These are phyloP conservation scores for Sclerotinia subarctica DNA, from an alignment of 2,329 filamentous ascomycete genomes.

Conservation along the genomic window DNA sequence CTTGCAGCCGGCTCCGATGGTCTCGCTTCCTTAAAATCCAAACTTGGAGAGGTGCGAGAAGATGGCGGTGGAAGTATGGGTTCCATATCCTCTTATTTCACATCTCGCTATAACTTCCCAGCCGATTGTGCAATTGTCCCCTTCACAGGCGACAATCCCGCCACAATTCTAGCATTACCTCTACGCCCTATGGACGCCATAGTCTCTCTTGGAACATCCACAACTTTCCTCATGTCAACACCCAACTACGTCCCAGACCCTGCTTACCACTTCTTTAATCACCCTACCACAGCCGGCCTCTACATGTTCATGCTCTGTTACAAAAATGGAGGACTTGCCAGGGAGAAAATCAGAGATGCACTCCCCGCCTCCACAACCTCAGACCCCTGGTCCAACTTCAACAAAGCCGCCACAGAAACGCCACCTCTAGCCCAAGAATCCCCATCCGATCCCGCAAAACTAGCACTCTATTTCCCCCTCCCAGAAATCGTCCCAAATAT, in stretches of 20 bases:
- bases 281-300: slow-evolving; percentile 82
- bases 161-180: slow-evolving; percentile 88
- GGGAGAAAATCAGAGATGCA: slow-evolving; percentile 82
- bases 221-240: slow-evolving; percentile 96
- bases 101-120: slow-evolving; percentile 72
- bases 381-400: slow-evolving; percentile 76
- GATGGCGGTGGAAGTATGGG: slow-evolving; percentile 82
- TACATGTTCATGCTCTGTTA: slow-evolving; percentile 99
- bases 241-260: slow-evolving; percentile 86
- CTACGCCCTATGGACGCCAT: slow-evolving; percentile 87
- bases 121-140: slow-evolving; percentile 72
- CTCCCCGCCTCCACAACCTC: slow-evolving; percentile 56
- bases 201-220: slow-evolving; percentile 90
- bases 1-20: slow-evolving; percentile 63
- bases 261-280: slow-evolving; percentile 96
- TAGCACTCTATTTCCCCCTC: slow-evolving; percentile 92
- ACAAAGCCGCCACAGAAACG: slow-evolving; percentile 65
- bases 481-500: slow-evolving; percentile 96
- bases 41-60: slow-evolving; percentile 74
- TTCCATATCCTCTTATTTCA: slow-evolving; percentile 73
- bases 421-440: slow-evolving; percentile 64
- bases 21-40: slow-evolving; percentile 63
- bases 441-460: slow-evolving; percentile 61
- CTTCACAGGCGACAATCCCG: slow-evolving; percentile 94
- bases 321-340: slow-evolving; percentile 93